Evolutionary conservation across 352 stramenopile genomes (phyloP).

Genomic region (Peronospora belbahrii): DNA sequence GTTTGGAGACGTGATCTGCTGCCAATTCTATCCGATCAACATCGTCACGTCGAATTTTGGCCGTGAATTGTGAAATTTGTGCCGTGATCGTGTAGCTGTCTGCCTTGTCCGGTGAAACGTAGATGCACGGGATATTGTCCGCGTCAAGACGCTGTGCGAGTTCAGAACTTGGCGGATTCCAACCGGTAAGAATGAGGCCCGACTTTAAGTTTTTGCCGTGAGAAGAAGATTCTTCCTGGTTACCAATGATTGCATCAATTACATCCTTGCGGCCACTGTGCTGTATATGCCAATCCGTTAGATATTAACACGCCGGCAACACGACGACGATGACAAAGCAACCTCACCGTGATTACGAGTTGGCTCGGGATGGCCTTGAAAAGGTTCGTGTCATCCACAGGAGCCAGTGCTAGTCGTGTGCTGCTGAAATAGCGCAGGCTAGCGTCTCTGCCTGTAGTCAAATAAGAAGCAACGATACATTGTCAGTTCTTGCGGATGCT

Average conservation of each 20-base stretch:
- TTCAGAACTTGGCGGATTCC: conserved; percentile 62
- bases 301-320: not conserved
- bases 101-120: conserved; percentile 71
- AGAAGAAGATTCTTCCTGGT: conserved; percentile 63
- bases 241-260: conserved; percentile 81
- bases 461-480: not conserved
- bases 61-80: conserved; percentile 70
- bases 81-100: conserved; percentile 85
- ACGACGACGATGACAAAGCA: not conserved
- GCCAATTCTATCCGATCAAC: conserved; percentile 66
- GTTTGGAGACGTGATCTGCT: conserved; percentile 68
- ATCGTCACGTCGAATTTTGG: conserved; percentile 76
- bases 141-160: conserved; percentile 61
- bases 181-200: conserved; percentile 78
- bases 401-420: conserved; percentile 70
- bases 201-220: conserved; percentile 63
- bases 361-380: conserved; percentile 85
- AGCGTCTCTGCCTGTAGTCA: conserved; percentile 40
- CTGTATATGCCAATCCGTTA: conserved; percentile 26
- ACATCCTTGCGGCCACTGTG: conserved; percentile 77
- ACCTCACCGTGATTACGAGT: conserved; percentile 72
- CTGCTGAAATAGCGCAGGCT: conserved; percentile 81
- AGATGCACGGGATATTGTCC: conserved; percentile 84
- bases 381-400: conserved; percentile 63
- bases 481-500: not conserved